Evolutionary conservation across 2,329 filamentous ascomycete species (phyloP).

Genomic region (Colletotrichum eleusines): DNA sequence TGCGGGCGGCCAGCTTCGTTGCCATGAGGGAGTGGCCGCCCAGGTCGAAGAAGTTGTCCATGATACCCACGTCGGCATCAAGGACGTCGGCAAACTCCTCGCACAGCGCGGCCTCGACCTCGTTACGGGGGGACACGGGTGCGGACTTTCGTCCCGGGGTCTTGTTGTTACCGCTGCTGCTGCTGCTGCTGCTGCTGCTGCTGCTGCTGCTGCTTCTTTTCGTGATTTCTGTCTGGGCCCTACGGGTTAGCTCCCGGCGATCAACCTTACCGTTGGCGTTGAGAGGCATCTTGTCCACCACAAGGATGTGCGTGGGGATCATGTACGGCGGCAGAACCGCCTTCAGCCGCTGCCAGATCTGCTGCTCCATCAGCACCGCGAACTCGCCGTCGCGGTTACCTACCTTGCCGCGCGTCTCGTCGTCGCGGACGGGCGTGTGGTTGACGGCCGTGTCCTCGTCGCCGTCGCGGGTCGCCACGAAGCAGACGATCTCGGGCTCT

Average conservation of each 20-base stretch:
- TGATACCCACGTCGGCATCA: constrained; percentile 16
- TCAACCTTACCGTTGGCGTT: constrained; percentile 43
- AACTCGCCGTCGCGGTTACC: no score
- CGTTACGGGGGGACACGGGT: neutral
- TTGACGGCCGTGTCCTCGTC: neutral
- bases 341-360: constrained; percentile 4
- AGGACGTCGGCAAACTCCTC: constrained; percentile 26
- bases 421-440: no score
- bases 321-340: constrained; percentile 42
- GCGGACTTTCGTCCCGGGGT: neutral
- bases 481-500: neutral
- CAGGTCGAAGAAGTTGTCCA: constrained; percentile 37
- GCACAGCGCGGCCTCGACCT: constrained; percentile 24
- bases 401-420: neutral
- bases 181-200: no score
- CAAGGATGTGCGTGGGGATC: constrained; percentile 33
- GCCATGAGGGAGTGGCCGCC: constrained; percentile 36
- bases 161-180: no score
- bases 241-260: constrained; percentile 29
- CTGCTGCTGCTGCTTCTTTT: no score
- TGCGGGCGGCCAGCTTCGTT: constrained; percentile 22
- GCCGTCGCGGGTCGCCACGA: neutral
- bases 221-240: no score
- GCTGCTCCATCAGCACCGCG: neutral
- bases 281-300: constrained; percentile 40